These are phyloP conservation scores for Cicer bijugum DNA, from an alignment of 306 rosid species.

Conservation along the genomic window DNA sequence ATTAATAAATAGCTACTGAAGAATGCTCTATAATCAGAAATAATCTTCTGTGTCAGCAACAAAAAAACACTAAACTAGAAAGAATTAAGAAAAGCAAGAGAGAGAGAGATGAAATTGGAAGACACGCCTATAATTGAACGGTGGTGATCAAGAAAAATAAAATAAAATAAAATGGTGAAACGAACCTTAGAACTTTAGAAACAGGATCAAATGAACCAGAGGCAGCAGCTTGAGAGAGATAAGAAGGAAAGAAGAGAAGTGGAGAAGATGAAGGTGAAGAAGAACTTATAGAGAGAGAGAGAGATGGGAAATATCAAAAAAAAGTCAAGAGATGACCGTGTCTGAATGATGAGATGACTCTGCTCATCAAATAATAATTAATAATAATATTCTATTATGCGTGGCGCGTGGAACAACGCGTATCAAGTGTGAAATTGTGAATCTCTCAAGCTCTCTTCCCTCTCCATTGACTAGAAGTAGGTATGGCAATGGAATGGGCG, in stretches of 20 bases:
- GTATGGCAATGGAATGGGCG: too few relatives aligned
- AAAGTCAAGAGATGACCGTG: not conserved
- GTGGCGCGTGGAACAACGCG: not conserved
- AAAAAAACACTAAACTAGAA: not conserved
- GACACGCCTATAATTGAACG: not conserved
- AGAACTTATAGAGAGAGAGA: not conserved
- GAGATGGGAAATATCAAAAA: not conserved
- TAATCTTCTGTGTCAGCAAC: not conserved
- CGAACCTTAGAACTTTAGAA: slow-evolving; percentile 4
- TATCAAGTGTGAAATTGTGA: not conserved
- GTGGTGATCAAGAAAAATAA: not conserved
- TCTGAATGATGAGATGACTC: not conserved
- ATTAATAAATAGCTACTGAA: not conserved
- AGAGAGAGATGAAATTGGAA: not conserved
- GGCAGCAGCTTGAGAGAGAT: not conserved
- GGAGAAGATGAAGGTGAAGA: not conserved
- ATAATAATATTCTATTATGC: not conserved
- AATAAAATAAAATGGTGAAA: not conserved
- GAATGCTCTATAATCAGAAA: not conserved
- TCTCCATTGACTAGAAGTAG: not conserved
- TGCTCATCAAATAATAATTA: not conserved
- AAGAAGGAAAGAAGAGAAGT: not conserved
- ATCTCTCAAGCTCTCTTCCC: not conserved
- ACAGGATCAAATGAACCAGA: not conserved
- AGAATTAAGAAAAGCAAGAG: too few relatives aligned